Evolutionary conservation across 495 filamentous ascomycete genomes (phyloP).

Genomic region (Parathielavia appendiculata): DNA sequence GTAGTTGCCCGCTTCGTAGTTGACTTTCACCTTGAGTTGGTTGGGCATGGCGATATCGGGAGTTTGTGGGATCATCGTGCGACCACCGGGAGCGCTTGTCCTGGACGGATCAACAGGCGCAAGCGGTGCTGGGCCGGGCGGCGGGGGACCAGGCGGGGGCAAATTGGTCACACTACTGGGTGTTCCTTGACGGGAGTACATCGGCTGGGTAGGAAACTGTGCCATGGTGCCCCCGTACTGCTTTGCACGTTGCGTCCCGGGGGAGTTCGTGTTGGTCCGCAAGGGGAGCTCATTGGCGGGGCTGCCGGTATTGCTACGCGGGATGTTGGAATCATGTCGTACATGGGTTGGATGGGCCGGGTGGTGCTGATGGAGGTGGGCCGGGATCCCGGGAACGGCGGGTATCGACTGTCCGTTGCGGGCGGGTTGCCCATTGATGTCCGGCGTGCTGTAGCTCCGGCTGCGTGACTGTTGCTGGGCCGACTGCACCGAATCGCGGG

Average conservation of each 20-base stretch:
- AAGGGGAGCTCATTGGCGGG: constrained; percentile 48
- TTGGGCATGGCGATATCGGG: constrained; percentile 59
- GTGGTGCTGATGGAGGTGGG: constrained; percentile 41
- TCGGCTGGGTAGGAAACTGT: constrained; percentile 45
- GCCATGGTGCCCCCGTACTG: constrained; percentile 39
- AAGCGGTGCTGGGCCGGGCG: constrained; percentile 31
- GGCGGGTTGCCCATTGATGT: constrained; percentile 49
- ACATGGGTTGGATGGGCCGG: constrained; percentile 47
- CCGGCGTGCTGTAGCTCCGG: constrained; percentile 59
- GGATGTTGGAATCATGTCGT: constrained; percentile 47
- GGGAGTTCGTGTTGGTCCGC: constrained; percentile 50
- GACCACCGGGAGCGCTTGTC: constrained; percentile 29
- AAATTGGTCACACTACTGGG: constrained; percentile 30
- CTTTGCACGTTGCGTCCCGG: constrained; percentile 42
- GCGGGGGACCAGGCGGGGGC: constrained; percentile 31
- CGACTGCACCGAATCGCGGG: constrained; percentile 48
- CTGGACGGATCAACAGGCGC: constrained; percentile 24
- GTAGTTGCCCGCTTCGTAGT: constrained; percentile 72
- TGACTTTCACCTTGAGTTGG: constrained; percentile 92
- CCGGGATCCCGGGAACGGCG: constrained; percentile 53
- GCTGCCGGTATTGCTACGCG: constrained; percentile 49
- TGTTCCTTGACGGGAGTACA: constrained; percentile 42
- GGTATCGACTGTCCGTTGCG: constrained; percentile 39
- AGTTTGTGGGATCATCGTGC: constrained; percentile 39
- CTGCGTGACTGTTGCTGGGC: constrained; percentile 52